Percentiles rank a stretch among this genome's conserved stretches.
phyloP scores from a whole-genome alignment of 345 rosid species.

The Carallia brachiata region DNA sequence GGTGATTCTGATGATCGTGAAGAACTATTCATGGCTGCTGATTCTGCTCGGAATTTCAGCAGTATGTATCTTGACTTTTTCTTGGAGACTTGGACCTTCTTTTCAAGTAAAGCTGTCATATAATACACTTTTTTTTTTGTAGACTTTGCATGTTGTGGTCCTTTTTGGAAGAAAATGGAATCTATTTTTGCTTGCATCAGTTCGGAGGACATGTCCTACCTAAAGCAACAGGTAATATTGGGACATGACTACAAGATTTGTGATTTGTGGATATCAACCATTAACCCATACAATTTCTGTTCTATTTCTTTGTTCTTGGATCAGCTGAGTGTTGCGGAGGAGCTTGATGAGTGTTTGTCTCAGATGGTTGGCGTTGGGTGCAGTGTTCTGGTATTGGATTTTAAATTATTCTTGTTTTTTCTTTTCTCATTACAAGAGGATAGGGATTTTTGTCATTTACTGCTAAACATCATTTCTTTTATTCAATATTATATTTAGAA shows the following conservation, averaged over 20 bases:
- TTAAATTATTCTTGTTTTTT: constrained; percentile 12
- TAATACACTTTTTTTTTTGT: constrained; percentile 18
- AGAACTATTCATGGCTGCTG: constrained; percentile 80
- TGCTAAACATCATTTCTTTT: constrained; percentile 2
- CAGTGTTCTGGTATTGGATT: constrained; percentile 46
- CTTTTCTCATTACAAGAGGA: neutral
- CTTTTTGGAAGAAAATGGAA: constrained; percentile 91
- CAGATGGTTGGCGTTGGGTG: constrained; percentile 51
- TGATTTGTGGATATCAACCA: constrained; percentile 5
- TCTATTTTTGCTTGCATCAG: constrained; percentile 55
- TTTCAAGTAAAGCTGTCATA: neutral
- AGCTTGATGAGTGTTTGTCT: constrained; percentile 63
- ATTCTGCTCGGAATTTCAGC: constrained; percentile 65
- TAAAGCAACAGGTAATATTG: constrained; percentile 70
- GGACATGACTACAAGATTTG: too few species aligned
- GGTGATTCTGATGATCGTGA: constrained; percentile 88
- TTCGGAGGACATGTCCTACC: constrained; percentile 60
- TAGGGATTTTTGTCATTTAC: constrained; percentile 1
- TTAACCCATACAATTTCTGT: constrained; percentile 19
- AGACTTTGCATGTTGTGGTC: constrained; percentile 71
- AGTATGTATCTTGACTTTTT: constrained; percentile 45
- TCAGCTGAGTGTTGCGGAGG: constrained; percentile 70
- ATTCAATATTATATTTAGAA: neutral
- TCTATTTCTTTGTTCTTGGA: constrained; percentile 19
- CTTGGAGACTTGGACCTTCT: neutral